Base-by-base conservation (phyloP, 495 filamentous ascomycete genomes). In the Durotheca rogersii region DNA sequence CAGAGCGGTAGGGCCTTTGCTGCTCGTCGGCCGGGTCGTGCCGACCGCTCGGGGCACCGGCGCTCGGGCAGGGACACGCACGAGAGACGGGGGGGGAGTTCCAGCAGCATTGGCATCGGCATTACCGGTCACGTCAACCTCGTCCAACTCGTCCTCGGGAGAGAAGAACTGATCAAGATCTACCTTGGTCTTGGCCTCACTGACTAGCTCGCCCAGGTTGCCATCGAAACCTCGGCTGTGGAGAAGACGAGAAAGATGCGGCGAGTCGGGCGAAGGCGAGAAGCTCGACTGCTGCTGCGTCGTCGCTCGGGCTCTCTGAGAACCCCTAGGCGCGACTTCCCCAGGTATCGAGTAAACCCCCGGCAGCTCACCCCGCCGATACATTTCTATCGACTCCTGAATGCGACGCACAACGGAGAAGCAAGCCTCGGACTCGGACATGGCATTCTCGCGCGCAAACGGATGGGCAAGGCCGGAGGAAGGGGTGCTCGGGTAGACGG, bases 171-270 rank as follows among this genome's bases (percentile, higher is more conserved):
- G 51, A 33, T 83, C 77, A 19, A 78, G 66, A 34, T 83, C 76
- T 36, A 77, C 52, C 58, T 74, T 77, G 27, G 66, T 74, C 72
- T 72, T 85, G 16, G 78, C 83, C 57, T 77, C 76, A 19, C 50
- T 71, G 45, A 84, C 77, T 16, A 88, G 67, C 23, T 84, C 75
- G 43, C 70, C 65, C 41, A 93, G 67, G 52, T 92, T 79, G 41
- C 82, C 75, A 43, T 69, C 70, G 45, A 84, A 77, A 23, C 85
- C 88, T 54, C 74, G 78, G 47, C 76, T 80, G 41, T 80, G 74
- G 71, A 91, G 78, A 43, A 89, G 65, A 7, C 79, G 78, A 23
- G 88, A 90, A 9, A 96, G 75, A 65, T 89, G 80, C 5, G 90
- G 90, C 2, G 83, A 83, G n/a, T 80, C 79, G 10, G 82, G 71